phyloP scores from a whole-genome alignment of 164 flowering plant species.

The Euptelea pleiosperma region DNA sequence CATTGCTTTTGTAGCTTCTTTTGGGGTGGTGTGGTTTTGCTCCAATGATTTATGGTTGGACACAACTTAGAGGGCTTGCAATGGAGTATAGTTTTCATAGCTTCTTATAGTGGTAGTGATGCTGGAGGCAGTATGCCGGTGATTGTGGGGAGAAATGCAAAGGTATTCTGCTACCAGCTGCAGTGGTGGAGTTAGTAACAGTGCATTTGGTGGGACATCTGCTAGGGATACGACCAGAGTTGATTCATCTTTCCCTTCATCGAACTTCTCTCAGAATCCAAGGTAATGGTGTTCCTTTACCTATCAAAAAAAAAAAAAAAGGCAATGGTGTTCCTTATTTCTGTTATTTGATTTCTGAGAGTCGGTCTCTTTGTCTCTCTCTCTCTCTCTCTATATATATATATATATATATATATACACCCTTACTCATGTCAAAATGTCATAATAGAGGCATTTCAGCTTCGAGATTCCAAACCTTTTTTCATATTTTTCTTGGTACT shows the following conservation, averaged over 20 bases:
- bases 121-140: slow-evolving; percentile 88
- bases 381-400: no score
- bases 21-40: slow-evolving; percentile 2
- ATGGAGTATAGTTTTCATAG: slow-evolving; percentile 19
- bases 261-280: slow-evolving; percentile 57
- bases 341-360: background rate
- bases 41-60: slow-evolving; percentile 12
- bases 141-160: slow-evolving; percentile 90
- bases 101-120: slow-evolving; percentile 38
- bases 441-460: no score
- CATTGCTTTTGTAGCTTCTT: background rate
- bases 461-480: no score
- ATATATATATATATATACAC: no score
- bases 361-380: no score
- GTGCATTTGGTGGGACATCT: slow-evolving; percentile 62
- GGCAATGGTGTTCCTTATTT: slow-evolving; percentile 34
- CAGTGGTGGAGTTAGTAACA: slow-evolving; percentile 83
- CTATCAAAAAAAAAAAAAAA: no score
- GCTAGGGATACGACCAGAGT: slow-evolving; percentile 65
- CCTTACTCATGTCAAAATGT: no score
- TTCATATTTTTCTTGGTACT: no score
- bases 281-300: slow-evolving; percentile 42
- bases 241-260: slow-evolving; percentile 61
- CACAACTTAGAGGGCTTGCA: background rate
- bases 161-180: slow-evolving; percentile 81